Conservation (phyloP, 345 rosid species). For the Laguncularia racemosa region DNA sequence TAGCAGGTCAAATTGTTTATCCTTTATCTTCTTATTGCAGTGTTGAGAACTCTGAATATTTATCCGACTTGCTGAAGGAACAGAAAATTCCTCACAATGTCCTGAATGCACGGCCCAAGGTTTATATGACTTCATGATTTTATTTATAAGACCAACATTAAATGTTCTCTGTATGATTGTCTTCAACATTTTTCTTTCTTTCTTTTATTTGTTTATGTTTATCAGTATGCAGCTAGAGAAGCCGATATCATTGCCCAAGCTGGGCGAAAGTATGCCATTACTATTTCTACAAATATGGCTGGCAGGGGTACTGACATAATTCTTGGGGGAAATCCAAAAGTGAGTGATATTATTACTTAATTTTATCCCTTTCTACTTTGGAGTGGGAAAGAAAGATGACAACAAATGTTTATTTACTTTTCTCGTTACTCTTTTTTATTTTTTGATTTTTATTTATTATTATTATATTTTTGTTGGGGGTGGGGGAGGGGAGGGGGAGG, state of each 20-base stretch:
- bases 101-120: conserved; percentile 96
- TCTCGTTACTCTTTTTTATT: too few relatives aligned
- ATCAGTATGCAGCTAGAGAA: conserved; percentile 93
- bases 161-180: too few relatives aligned
- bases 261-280: conserved; percentile 84
- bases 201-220: conserved; percentile 8
- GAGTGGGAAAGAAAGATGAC: background rate
- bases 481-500: too few relatives aligned
- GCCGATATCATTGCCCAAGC: conserved; percentile 95
- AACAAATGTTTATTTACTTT: too few relatives aligned
- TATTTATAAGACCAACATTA: too few relatives aligned
- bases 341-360: conserved; percentile 21
- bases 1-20: too few relatives aligned
- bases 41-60: conserved; percentile 87
- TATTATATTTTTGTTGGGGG: too few relatives aligned
- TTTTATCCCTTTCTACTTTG: conserved; percentile 2
- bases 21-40: conserved; percentile 40
- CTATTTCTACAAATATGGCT: conserved; percentile 97
- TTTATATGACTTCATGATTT: conserved; percentile 13
- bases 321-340: conserved; percentile 94
- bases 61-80: conserved; percentile 77
- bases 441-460: too few relatives aligned
- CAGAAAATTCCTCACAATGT: conserved; percentile 86
- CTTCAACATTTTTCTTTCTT: background rate
- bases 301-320: conserved; percentile 98